Percentiles rank a stretch among this genome's conserved stretches.
Conservation (phyloP, 805 yeast genomes). For the Saccharomycopsis sp. region DNA sequence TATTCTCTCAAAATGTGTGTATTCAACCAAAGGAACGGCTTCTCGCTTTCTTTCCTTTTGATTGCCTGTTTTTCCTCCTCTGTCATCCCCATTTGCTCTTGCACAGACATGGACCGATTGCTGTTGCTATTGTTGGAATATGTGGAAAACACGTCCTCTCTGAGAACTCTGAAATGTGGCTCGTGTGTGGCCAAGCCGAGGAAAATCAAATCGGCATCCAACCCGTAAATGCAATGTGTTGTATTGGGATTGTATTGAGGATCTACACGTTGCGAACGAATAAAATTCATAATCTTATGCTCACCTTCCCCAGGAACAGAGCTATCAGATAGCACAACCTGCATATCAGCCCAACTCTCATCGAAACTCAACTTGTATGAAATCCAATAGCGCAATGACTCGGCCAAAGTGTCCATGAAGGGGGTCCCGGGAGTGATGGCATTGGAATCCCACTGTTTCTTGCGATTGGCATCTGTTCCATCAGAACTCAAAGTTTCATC, state of each 20-base stretch:
- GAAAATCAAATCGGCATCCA: conserved; percentile 96
- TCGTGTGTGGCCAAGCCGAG: conserved; percentile 95
- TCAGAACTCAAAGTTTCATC: conserved; percentile 70
- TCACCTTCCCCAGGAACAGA: conserved; percentile 99
- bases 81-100: conserved; percentile 48
- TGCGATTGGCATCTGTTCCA: conserved; percentile 58
- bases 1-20: conserved; percentile 83
- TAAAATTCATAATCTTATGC: conserved; percentile 94
- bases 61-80: conserved; percentile 42
- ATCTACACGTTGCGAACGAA: conserved; percentile 80
- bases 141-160: conserved; percentile 95
- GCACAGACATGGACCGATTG: conserved; percentile 32
- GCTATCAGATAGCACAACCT: conserved; percentile 89
- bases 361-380: conserved; percentile 80
- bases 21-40: conserved; percentile 93
- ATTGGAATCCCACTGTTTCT: conserved; percentile 77
- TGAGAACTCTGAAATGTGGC: conserved; percentile 85
- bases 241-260: conserved; percentile 88
- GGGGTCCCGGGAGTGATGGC: conserved; percentile 99
- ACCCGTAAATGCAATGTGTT: conserved; percentile 91
- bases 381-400: conserved; percentile 81
- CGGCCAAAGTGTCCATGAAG: conserved; percentile 86
- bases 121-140: conserved; percentile 31
- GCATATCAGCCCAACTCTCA: conserved; percentile 87
- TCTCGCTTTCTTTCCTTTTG: conserved; percentile 35